phyloP scores from a whole-genome alignment of 805 yeast genomes.

The fission yeast (Schizosaccharomyces pombe) region DNA sequence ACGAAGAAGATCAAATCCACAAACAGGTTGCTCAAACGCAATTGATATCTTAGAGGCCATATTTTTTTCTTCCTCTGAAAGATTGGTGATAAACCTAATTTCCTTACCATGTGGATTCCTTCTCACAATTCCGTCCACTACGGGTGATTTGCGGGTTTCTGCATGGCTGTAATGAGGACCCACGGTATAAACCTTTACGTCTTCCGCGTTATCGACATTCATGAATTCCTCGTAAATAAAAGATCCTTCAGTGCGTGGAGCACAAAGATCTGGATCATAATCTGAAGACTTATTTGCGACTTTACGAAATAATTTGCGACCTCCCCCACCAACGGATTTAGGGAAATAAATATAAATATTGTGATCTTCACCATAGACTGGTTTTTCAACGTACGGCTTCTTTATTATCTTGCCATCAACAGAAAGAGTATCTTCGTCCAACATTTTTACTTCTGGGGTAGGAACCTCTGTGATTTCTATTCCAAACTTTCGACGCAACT shows the following conservation, averaged over 20 bases:
- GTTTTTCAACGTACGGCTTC: slow-evolving; percentile 94
- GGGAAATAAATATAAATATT: slow-evolving; percentile 84
- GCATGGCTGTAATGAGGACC: slow-evolving; percentile 86
- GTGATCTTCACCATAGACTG: slow-evolving; percentile 97
- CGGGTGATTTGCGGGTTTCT: slow-evolving; percentile 94
- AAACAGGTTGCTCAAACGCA: slow-evolving; percentile 73
- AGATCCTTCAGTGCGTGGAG: slow-evolving; percentile 74
- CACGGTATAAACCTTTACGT: slow-evolving; percentile 94
- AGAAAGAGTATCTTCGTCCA: slow-evolving; percentile 60
- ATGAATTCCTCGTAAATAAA: slow-evolving; percentile 81
- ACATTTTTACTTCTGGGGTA: slow-evolving; percentile 38
- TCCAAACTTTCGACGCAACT: slow-evolving; percentile 41
- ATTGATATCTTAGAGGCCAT: slow-evolving; percentile 61
- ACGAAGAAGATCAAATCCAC: slow-evolving; percentile 86
- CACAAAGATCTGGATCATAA: slow-evolving; percentile 54
- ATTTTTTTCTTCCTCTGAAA: slow-evolving; percentile 45
- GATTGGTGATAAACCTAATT: slow-evolving; percentile 65
- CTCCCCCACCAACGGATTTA: slow-evolving; percentile 85
- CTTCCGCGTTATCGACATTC: slow-evolving; percentile 96
- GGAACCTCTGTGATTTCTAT: slow-evolving; percentile 15
- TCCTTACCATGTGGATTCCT: slow-evolving; percentile 96
- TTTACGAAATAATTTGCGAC: slow-evolving; percentile 76
- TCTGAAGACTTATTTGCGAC: slow-evolving; percentile 94
- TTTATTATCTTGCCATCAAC: slow-evolving; percentile 42
- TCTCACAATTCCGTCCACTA: slow-evolving; percentile 95